Base-by-base conservation (phyloP, 176 grass and related monocot species). In the Rhynchospora breviuscula region DNA sequence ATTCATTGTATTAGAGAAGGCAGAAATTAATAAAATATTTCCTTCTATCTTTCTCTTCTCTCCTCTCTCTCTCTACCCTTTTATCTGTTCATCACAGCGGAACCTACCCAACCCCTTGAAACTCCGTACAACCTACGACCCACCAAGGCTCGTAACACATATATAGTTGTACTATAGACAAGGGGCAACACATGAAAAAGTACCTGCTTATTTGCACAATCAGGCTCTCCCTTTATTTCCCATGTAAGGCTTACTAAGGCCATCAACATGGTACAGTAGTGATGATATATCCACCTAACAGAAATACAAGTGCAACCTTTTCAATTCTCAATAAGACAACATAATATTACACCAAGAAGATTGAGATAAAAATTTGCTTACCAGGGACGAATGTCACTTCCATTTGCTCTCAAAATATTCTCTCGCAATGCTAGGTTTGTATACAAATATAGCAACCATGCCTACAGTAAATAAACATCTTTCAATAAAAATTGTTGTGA, bases 251-350 rank as follows among this genome's bases (percentile, higher is more conserved):
- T 97, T 57, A 97, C 84, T 85, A 97, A 87, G 53, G 95, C 92
- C 90, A 94, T 97, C 67, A 90, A 33, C 90, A 97, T 97, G n/a
- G 95, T 92, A 83, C 91, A 92, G 76, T 97, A 97, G 73, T 97
- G 95, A 84, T 97, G 95, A 59, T 90, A 97, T 91, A 97, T 97
- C 95, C 95, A 97, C 95, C 95, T 97, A 62, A 85, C 12, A 86
- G 83, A 88, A 85, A n/a, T 83, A 82, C 44, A 82, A 69, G 66
- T 44, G 66, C 29, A 22, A 43, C 13, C 15, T 9, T 44, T 44
- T 43, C 3, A 15, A 6, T 17, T 46, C 49, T 22, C 59, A 58
- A 62, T 71, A 26, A 17, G 9, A 64, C 22, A 9, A 78, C 14
- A 44, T 54, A 78, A 10, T 71, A 14, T 49, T 2, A 79, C 18